Percentiles rank a stretch among this genome's conserved stretches.
Conservation (phyloP, 2,329 filamentous ascomycete species). For the Alternaria infectoria region DNA sequence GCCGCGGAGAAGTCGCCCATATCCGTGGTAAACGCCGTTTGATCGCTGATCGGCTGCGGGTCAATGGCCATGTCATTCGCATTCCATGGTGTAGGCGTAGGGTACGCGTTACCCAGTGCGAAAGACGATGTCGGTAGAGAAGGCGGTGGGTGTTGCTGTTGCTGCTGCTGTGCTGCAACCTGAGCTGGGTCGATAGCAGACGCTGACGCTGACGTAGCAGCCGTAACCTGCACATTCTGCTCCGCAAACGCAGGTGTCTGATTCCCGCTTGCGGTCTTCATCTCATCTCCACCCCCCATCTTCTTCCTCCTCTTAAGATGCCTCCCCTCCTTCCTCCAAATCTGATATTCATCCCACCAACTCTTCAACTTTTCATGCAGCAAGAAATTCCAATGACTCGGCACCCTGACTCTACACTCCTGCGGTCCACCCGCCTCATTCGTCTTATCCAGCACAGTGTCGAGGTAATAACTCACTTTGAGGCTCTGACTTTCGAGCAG, state of each 20-base stretch:
- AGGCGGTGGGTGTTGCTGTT: neutral
- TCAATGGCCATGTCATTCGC: conserved; percentile 8
- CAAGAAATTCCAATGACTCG: conserved; percentile 41
- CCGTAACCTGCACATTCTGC: neutral
- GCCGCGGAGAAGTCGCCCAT: conserved; percentile 43
- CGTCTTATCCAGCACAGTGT: conserved; percentile 28
- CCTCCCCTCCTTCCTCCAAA: conserved; percentile 34
- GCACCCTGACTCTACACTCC: conserved; percentile 39
- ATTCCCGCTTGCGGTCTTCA: neutral
- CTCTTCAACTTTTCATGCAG: conserved; percentile 38
- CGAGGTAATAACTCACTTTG: conserved; percentile 41
- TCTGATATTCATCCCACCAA: conserved; percentile 41
- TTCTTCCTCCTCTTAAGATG: conserved; percentile 35
- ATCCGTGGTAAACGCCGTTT: conserved; percentile 25
- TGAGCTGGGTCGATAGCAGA: neutral
- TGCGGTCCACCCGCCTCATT: conserved; percentile 37
- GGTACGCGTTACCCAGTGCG: conserved; percentile 15
- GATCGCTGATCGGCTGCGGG: conserved; percentile 13
- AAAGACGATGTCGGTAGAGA: conserved; percentile 12
- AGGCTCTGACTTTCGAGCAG: conserved; percentile 41
- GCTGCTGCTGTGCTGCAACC: neutral
- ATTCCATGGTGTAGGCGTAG: conserved; percentile 7
- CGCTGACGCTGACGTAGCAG: neutral
- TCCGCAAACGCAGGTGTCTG: conserved; percentile 14
- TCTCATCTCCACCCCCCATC: neutral